phyloP scores from a whole-genome alignment of 768 basidiomycete genomes.

The Mycena vulgaris region DNA sequence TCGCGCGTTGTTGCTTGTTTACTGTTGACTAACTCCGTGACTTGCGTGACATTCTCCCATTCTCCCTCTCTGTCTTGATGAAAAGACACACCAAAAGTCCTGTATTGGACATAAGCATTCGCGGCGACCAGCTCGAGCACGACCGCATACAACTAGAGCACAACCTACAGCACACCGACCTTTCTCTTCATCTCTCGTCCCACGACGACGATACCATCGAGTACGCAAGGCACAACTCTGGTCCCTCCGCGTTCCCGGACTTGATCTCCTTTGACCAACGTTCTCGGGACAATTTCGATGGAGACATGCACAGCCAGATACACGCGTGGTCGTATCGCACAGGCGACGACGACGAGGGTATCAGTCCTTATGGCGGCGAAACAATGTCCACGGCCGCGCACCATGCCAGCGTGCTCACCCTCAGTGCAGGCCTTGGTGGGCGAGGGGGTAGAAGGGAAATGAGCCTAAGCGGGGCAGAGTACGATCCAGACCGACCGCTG shows the following conservation, averaged over 20 bases:
- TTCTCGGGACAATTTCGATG: conserved; percentile 70
- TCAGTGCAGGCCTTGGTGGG: conserved; percentile 85
- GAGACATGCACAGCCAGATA: conserved; percentile 63
- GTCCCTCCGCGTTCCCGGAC: conserved; percentile 68
- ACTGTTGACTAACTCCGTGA: conserved; percentile 10
- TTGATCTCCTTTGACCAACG: conserved; percentile 74
- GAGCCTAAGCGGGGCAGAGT: conserved; percentile 83
- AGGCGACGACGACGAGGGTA: conserved; percentile 75
- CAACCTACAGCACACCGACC: conserved; percentile 80
- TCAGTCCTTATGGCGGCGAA: conserved; percentile 76
- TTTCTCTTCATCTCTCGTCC: conserved; percentile 80
- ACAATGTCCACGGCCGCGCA: conserved; percentile 90
- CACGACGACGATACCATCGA: conserved; percentile 70
- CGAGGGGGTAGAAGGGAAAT: conserved; percentile 65
- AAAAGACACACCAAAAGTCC: conserved; percentile 53
- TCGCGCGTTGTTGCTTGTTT: neutral
- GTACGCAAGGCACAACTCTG: conserved; percentile 79
- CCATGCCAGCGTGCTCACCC: conserved; percentile 90
- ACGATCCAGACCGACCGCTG: conserved; percentile 87
- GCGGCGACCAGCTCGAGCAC: conserved; percentile 82
- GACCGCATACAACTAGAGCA: conserved; percentile 85
- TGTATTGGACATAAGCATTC: conserved; percentile 67
- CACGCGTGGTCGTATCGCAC: conserved; percentile 73
- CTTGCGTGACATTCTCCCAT: conserved; percentile 3
- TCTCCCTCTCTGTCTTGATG: conserved; percentile 45